Evolutionary conservation across 352 stramenopile species (phyloP), one percentile per base, ranked within the genome.

Genomic region (Discostella stelligera): DNA sequence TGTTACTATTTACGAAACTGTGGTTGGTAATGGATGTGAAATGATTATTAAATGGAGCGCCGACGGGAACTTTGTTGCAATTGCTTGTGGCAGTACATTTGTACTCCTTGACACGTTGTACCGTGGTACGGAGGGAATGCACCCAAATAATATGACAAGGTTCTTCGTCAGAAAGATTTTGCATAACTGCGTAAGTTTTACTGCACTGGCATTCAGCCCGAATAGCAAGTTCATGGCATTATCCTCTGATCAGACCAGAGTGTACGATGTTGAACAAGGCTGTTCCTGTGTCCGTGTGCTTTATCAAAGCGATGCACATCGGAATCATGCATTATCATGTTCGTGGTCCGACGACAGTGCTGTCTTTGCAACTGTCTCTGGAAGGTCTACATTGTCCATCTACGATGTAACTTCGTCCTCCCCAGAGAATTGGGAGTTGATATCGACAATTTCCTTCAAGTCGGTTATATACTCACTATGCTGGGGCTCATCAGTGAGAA

Each of bases 131-230:
- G 23, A 32, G 21, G 58, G 61, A 54, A 58, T 66, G 44, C 74
- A 66, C 64, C 75, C 46, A 64, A 61, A 27, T 77, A 79, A 70
- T 70, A 55, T 23, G 21, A 71, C 75, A 18, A 69, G 68, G 41
- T 90, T 88, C 61, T 73, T 76, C 52, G 70, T 90, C 18, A 67
- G 70, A 56, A 84, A 88, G 69, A 76, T 89, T 3, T 75, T 90
- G 23, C 72, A 78, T 20, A 69, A 75, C 23, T 56, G 84, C 11
- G 64, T 72, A 0, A 30, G 64, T 32, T 74, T 87, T 52, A 27
- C 66, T 53, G 74, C 71, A 13, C 56, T 90, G n/a, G 37, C 80
- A 0, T 83, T 89, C 61, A 71, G 81, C 54, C 67, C 72, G 0
- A 77, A 77, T 27, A 81, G 81, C 59, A 64, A 77, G 13, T 89